A percentile compares a stretch with the other conserved stretches of the same genome.
These are phyloP conservation scores for Withania somnifera DNA, from an alignment of 305 asterid genomes.

Conservation along the genomic window DNA sequence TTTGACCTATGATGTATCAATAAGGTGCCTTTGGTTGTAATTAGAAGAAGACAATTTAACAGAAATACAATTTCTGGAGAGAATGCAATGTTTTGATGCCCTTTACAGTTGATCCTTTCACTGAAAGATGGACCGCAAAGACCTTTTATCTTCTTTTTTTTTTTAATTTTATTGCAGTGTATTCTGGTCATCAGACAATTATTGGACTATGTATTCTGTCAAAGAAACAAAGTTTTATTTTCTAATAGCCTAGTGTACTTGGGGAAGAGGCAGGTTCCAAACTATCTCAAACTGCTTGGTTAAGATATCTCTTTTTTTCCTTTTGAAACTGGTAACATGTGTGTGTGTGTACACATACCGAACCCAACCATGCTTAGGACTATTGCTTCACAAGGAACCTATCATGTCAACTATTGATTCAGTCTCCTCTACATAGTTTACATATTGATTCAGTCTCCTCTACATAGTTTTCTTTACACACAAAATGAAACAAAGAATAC, in stretches of 20 bases:
- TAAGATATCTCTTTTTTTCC: not conserved
- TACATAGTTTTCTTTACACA: too few species aligned
- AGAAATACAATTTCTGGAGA: not conserved
- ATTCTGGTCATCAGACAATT: not conserved
- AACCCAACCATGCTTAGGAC: too few species aligned
- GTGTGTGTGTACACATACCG: too few species aligned
- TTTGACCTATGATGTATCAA: not conserved
- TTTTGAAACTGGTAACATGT: too few species aligned
- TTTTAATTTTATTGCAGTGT: not conserved
- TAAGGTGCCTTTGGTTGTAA: not conserved
- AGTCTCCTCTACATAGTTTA: too few species aligned
- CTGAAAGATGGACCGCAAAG: not conserved
- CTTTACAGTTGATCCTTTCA: not conserved
- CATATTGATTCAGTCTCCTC: too few species aligned
- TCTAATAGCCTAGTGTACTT: not conserved
- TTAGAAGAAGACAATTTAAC: not conserved
- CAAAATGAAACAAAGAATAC: too few species aligned
- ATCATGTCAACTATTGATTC: too few species aligned
- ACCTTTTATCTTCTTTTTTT: not conserved
- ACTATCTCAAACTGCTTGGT: not conserved
- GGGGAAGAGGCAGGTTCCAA: not conserved
- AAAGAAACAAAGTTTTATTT: not conserved
- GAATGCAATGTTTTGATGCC: not conserved
- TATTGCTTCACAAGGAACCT: too few species aligned
- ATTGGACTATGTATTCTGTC: not conserved